These are phyloP conservation scores for Didymella sp. DNA, from an alignment of 2,329 filamentous ascomycete species.

Conservation along the genomic window DNA sequence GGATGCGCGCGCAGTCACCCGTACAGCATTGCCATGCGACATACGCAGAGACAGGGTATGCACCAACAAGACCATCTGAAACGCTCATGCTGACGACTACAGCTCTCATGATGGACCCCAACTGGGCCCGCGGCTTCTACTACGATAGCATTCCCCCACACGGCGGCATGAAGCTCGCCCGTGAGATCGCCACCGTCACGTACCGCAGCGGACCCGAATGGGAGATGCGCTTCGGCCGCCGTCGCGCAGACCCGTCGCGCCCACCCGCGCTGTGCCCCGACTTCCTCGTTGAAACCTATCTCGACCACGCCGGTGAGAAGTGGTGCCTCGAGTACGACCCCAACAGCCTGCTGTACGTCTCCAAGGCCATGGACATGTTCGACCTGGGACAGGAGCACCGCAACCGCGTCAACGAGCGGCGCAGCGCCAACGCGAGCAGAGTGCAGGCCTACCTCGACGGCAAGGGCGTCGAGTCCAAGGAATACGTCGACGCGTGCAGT, in stretches of 20 bases:
- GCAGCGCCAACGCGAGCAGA: constrained; percentile 66
- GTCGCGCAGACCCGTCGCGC: constrained; percentile 82
- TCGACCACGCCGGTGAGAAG: constrained; percentile 97
- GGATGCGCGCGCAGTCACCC: constrained; percentile 94
- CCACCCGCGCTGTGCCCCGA: constrained; percentile 95
- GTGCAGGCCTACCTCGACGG: constrained; percentile 58
- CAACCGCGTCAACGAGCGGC: constrained; percentile 65
- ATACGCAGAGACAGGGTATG: constrained; percentile 83
- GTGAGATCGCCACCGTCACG: constrained; percentile 96
- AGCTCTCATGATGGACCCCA: constrained; percentile 98
- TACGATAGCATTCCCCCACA: constrained; percentile 84
- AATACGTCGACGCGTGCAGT: constrained; percentile 66
- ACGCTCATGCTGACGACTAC: constrained; percentile 15
- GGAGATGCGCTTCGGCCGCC: constrained; percentile 91
- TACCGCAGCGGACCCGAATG: constrained; percentile 97
- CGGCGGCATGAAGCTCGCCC: constrained; percentile 95
- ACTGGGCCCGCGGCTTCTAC: constrained; percentile 96
- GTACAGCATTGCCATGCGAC: constrained; percentile 98
- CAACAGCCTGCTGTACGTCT: constrained; percentile 94
- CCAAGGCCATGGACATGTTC: constrained; percentile 98
- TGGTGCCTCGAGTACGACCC: constrained; percentile 97
- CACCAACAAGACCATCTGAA: neutral
- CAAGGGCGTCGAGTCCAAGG: constrained; percentile 29
- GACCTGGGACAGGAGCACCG: constrained; percentile 81
- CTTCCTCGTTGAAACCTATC: constrained; percentile 96